Percentiles rank a stretch among this genome's conserved stretches.
phyloP scores from a whole-genome alignment of 805 yeast species.

The Wickerhamomyces ciferrii region DNA sequence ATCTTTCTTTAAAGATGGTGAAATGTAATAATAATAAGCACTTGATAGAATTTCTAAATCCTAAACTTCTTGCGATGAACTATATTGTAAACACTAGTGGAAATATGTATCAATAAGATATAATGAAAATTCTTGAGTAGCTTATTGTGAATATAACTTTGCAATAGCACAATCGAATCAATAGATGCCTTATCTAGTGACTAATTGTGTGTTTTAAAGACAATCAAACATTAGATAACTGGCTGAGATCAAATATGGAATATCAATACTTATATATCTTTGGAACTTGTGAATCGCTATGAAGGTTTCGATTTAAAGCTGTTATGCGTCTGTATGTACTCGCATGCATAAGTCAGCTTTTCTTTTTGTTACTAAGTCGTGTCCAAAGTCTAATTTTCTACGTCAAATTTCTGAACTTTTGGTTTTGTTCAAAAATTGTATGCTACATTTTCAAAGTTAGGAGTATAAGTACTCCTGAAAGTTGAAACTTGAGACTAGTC shows the following conservation, averaged over 20 bases:
- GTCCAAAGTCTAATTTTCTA: background rate
- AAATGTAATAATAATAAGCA: too few relatives aligned
- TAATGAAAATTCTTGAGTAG: background rate
- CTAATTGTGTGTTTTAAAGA: too few relatives aligned
- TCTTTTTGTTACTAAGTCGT: background rate
- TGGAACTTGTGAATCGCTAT: background rate
- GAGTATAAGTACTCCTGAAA: too few relatives aligned
- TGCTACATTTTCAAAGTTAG: background rate
- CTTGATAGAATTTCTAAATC: too few relatives aligned
- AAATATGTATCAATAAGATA: background rate
- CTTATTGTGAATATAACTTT: too few relatives aligned
- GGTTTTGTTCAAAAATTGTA: too few relatives aligned
- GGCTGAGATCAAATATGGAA: background rate
- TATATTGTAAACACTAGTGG: background rate
- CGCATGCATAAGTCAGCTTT: background rate
- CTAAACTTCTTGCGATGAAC: too few relatives aligned
- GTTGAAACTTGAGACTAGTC: too few relatives aligned
- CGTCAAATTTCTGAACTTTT: background rate
- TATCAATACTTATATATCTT: background rate
- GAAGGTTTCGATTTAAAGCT: background rate
- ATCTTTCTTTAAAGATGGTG: too few relatives aligned
- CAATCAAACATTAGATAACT: background rate
- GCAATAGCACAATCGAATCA: background rate
- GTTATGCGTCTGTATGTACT: background rate
- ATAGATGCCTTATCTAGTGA: background rate